Percentiles rank a stretch among this genome's conserved stretches.
These are phyloP conservation scores for Clonostachys rosea DNA, from an alignment of 2,329 filamentous ascomycete species.

Conservation along the genomic window DNA sequence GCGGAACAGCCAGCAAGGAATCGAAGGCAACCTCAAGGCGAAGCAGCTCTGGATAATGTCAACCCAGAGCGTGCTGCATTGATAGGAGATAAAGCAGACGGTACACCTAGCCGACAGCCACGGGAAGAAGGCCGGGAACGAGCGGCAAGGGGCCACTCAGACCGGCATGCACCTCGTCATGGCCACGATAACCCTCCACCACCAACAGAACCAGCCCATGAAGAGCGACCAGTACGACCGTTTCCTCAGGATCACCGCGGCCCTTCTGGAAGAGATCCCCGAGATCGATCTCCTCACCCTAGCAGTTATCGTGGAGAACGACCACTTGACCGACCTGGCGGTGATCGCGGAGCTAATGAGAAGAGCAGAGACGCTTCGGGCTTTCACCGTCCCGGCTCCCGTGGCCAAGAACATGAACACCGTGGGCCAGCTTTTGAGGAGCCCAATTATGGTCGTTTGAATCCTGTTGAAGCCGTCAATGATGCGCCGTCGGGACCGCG, in stretches of 20 bases:
- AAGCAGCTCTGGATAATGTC: constrained; percentile 25
- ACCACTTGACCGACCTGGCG: constrained; percentile 29
- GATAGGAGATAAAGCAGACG: constrained; percentile 26
- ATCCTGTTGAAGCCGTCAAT: constrained; percentile 39
- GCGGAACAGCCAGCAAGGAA: constrained; percentile 18
- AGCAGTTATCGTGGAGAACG: constrained; percentile 23
- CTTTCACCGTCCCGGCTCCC: constrained; percentile 27
- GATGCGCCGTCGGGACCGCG: constrained; percentile 51
- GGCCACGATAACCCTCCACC: background rate
- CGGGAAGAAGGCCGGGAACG: constrained; percentile 17
- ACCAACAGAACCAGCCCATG: background rate
- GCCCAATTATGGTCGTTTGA: constrained; percentile 59
- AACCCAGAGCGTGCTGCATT: constrained; percentile 44
- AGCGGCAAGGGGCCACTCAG: constrained; percentile 25
- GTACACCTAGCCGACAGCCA: background rate
- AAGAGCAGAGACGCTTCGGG: constrained; percentile 33
- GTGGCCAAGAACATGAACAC: constrained; percentile 42
- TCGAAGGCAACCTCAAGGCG: constrained; percentile 17
- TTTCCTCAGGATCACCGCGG: constrained; percentile 25
- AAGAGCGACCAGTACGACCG: constrained; percentile 25
- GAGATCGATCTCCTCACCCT: constrained; percentile 21
- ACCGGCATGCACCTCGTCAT: constrained; percentile 32
- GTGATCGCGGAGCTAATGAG: constrained; percentile 19
- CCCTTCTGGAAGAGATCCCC: constrained; percentile 17
- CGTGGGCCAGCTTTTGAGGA: constrained; percentile 48